Evolutionary conservation across 345 rosid species (phyloP), one percentile per base, ranked within the genome.

Genomic region (Litchi chinensis): DNA sequence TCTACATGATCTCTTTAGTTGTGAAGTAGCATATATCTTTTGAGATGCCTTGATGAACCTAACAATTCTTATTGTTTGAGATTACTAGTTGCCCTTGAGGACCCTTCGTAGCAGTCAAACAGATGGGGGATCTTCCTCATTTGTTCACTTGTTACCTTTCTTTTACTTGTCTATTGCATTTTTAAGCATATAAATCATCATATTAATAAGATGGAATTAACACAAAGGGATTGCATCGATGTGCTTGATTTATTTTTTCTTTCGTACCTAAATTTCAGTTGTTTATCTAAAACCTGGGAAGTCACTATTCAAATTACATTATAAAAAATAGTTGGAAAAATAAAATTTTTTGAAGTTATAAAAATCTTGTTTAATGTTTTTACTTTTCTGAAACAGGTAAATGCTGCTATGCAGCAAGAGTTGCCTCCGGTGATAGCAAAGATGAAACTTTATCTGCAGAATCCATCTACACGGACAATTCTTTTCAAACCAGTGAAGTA

Each of bases 401-500:
- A 86, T 62, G 83, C 88, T 62, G 98, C 97, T 37, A 89, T 90
- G 65, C 90, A 87, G 81, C 84, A 89, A 85, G 97, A 92, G 81
- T 73, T 96, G 78, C 97, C 97, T 32, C 68, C 54, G 16, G 94
- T 93, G 81, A 84, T 90, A 84, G 90, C 84, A 19, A 96, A 90
- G 88, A 94, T 96, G 98, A 94, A 91, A 86, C 95, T 94, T 76
- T 96, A 96, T 87, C 85, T 96, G 79, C 97, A 87, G 83, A 96
- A 92, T 76, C 88, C 93, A 70, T 90, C 95, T 37, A 96, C 99
- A 74, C 80, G 97, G 80, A 85, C 90, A 43, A 93, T 96, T 81
- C 97, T 96, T 75, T 96, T 95, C 86, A 95, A 91, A 83, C 97
- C 99, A 16, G 90, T 95, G 77, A 93, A 91, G 99, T 93, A 90